Evolutionary conservation across 2,329 filamentous ascomycete species (phyloP).

Genomic region (Pseudohalonectria lignicola): DNA sequence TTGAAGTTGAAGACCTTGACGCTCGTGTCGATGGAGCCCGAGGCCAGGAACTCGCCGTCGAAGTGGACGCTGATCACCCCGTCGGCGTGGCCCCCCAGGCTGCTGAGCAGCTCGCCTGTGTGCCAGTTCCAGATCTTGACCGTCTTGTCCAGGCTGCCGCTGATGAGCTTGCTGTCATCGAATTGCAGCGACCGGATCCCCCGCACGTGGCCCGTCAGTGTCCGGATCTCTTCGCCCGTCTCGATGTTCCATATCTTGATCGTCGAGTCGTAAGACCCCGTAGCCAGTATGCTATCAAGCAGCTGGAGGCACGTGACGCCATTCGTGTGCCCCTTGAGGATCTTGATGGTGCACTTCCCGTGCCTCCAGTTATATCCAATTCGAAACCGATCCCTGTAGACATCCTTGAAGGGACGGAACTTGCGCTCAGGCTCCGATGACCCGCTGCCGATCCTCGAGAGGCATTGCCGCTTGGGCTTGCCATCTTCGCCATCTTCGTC

Average conservation of each 20-base stretch:
- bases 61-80: conserved; percentile 86
- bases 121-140: conserved; percentile 96
- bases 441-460: no score
- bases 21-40: conserved; percentile 79
- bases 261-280: conserved; percentile 88
- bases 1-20: conserved; percentile 91
- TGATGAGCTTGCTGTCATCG: conserved; percentile 83
- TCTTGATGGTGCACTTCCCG: conserved; percentile 73
- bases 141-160: conserved; percentile 76
- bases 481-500: conserved; percentile 16
- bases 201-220: conserved; percentile 68
- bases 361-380: conserved; percentile 98
- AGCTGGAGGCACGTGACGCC: conserved; percentile 62
- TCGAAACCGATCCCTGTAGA: conserved; percentile 88
- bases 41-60: conserved; percentile 72
- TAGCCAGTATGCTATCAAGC: conserved; percentile 78
- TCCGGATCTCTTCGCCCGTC: conserved; percentile 76
- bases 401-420: conserved; percentile 82
- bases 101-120: conserved; percentile 77
- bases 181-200: conserved; percentile 88
- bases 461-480: conserved; percentile 22
- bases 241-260: conserved; percentile 96
- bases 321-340: conserved; percentile 78
- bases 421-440: no score
- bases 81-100: conserved; percentile 65